Conservation (phyloP, 768 basidiomycete genomes). For the Mycena leptocephala region DNA sequence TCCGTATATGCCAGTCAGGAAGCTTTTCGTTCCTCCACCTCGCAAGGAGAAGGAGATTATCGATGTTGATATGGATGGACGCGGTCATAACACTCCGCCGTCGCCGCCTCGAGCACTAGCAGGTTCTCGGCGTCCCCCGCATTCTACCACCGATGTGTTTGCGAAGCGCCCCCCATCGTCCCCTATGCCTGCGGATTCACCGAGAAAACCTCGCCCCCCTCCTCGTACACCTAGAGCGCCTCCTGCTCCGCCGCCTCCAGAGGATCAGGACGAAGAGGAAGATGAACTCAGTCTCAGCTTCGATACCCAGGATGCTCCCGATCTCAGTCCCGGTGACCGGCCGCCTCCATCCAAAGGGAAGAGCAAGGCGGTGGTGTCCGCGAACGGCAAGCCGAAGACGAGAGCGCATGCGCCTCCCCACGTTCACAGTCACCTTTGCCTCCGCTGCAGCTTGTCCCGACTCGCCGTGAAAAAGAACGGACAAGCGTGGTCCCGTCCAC, state of each 20-base stretch:
- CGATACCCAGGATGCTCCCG: constrained; percentile 1
- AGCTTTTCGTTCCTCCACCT: constrained; percentile 25
- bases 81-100: constrained; percentile 35
- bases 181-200: constrained; percentile 71
- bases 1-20: constrained; percentile 26
- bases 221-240: constrained; percentile 59
- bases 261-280: constrained; percentile 43
- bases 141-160: constrained; percentile 59
- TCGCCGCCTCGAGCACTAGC: constrained; percentile 17
- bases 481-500: constrained; percentile 21
- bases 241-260: constrained; percentile 44
- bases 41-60: constrained; percentile 44
- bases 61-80: constrained; percentile 55
- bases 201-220: constrained; percentile 73
- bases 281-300: constrained; percentile 39
- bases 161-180: constrained; percentile 76
- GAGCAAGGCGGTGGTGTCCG: not conserved
- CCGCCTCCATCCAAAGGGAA: constrained; percentile 12
- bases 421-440: constrained; percentile 29
- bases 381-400: constrained; percentile 15
- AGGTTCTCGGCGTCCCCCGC: constrained; percentile 3
- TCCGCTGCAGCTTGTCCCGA: not conserved
- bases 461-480: constrained; percentile 6
- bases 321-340: not conserved
- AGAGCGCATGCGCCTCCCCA: constrained; percentile 25